Conservation (phyloP, 495 filamentous ascomycete species). For the Halenospora varia region DNA sequence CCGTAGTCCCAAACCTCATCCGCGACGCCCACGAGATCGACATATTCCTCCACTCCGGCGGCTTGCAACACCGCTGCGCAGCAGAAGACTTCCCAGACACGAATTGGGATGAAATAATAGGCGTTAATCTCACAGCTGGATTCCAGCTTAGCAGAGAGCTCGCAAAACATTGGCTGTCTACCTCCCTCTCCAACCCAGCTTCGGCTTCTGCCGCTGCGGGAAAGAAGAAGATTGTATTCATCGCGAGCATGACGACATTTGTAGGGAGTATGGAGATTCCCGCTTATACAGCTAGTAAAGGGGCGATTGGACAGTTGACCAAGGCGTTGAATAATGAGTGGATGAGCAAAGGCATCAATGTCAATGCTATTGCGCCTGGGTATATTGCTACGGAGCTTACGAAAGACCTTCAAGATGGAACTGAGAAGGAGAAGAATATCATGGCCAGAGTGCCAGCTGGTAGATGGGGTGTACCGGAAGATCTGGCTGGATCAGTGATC, state of each 20-base stretch:
- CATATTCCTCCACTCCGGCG: constrained; percentile 81
- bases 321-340: constrained; percentile 31
- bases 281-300: constrained; percentile 27
- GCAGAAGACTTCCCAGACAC: constrained; percentile 69
- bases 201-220: background rate
- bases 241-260: constrained; percentile 22
- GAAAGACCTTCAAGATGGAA: constrained; percentile 17
- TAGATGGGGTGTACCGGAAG: constrained; percentile 25
- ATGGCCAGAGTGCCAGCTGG: constrained; percentile 21
- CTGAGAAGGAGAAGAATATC: constrained; percentile 21
- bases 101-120: constrained; percentile 76
- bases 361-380: constrained; percentile 25
- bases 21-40: constrained; percentile 36
- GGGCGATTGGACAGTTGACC: constrained; percentile 26
- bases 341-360: constrained; percentile 26
- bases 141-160: constrained; percentile 73
- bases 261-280: constrained; percentile 21
- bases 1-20: constrained; percentile 57
- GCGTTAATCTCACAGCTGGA: constrained; percentile 75
- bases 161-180: constrained; percentile 20
- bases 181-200: constrained; percentile 5
- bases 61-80: constrained; percentile 75
- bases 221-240: constrained; percentile 26
- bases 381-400: constrained; percentile 26
- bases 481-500: constrained; percentile 23